phyloP scores from a whole-genome alignment of 2,329 filamentous ascomycete genomes.

The Botrytis tulipae region DNA sequence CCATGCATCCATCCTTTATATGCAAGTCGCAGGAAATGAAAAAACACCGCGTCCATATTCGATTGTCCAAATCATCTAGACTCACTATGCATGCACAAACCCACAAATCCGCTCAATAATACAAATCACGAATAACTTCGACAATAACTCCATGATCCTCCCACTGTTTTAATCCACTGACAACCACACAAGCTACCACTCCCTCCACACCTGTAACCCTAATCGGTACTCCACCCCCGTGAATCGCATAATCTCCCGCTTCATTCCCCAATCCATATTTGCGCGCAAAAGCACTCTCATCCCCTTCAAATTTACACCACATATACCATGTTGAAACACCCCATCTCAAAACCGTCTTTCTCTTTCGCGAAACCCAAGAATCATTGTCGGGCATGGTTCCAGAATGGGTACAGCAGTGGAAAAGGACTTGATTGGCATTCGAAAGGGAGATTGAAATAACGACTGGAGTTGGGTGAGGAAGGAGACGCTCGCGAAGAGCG shows the following conservation, averaged over 20 bases:
- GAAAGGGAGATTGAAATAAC: conserved; percentile 65
- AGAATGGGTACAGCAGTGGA: conserved; percentile 65
- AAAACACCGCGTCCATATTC: not conserved
- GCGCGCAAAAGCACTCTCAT: conserved; percentile 62
- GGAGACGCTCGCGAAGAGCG: conserved; percentile 61
- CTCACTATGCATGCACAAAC: not conserved
- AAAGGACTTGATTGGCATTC: conserved; percentile 59
- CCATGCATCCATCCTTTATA: not conserved
- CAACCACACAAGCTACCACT: conserved; percentile 70
- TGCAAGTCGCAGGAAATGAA: not conserved
- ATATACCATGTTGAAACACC: conserved; percentile 70
- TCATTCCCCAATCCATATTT: conserved; percentile 62
- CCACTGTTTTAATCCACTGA: conserved; percentile 73
- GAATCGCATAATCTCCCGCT: conserved; percentile 67
- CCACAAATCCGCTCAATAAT: conserved; percentile 22
- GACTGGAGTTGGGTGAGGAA: conserved; percentile 52
- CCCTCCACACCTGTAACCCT: conserved; percentile 72
- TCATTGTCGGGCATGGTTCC: conserved; percentile 72
- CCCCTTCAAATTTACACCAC: conserved; percentile 62
- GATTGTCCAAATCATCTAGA: not conserved
- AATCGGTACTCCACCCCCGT: conserved; percentile 74
- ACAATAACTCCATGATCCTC: conserved; percentile 76
- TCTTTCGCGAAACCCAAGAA: conserved; percentile 68
- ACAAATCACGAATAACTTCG: conserved; percentile 45
- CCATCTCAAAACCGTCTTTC: conserved; percentile 69